Conservation (phyloP, 75 land plant species). For the Pseudotsuga menziesii region DNA sequence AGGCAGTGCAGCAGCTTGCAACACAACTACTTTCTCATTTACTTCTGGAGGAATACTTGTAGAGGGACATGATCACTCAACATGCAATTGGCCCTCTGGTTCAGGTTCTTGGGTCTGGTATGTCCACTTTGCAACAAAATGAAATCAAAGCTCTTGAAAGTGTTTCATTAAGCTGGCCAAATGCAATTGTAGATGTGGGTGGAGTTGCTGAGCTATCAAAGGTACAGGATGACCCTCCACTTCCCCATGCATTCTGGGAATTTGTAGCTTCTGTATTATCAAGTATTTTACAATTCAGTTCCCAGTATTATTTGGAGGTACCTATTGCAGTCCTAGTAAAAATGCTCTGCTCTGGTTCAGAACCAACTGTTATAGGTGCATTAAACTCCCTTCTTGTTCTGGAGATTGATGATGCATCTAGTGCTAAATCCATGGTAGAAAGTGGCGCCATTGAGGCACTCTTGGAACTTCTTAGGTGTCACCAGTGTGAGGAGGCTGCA, state of each 20-base stretch:
- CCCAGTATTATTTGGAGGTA: conserved; percentile 84
- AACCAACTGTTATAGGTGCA: conserved; percentile 79
- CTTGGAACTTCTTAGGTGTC: conserved; percentile 81
- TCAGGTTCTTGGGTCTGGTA: conserved; percentile 72
- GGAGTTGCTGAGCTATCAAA: conserved; percentile 87
- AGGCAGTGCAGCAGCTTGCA: conserved; percentile 93
- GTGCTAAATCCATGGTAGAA: conserved; percentile 94
- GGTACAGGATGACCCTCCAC: conserved; percentile 83
- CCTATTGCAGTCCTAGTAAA: conserved; percentile 89
- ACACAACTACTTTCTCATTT: conserved; percentile 89
- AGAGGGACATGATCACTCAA: conserved; percentile 73
- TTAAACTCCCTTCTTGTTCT: conserved; percentile 86
- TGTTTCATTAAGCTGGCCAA: conserved; percentile 85
- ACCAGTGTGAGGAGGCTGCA: conserved; percentile 96
- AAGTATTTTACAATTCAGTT: conserved; percentile 77
- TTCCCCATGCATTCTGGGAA: conserved; percentile 95
- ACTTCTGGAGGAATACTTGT: conserved; percentile 79
- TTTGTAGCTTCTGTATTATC: conserved; percentile 83
- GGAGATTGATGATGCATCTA: conserved; percentile 92
- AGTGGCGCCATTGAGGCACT: conserved; percentile 95
- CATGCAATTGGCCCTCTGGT: conserved; percentile 82
- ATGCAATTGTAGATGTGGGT: conserved; percentile 90
- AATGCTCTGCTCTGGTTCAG: conserved; percentile 75
- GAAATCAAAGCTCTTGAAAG: conserved; percentile 84
- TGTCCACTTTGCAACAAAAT: conserved; percentile 74